Percentiles rank a stretch among this genome's conserved stretches.
phyloP scores from a whole-genome alignment of 345 rosid genomes.

The Populus deltoides region DNA sequence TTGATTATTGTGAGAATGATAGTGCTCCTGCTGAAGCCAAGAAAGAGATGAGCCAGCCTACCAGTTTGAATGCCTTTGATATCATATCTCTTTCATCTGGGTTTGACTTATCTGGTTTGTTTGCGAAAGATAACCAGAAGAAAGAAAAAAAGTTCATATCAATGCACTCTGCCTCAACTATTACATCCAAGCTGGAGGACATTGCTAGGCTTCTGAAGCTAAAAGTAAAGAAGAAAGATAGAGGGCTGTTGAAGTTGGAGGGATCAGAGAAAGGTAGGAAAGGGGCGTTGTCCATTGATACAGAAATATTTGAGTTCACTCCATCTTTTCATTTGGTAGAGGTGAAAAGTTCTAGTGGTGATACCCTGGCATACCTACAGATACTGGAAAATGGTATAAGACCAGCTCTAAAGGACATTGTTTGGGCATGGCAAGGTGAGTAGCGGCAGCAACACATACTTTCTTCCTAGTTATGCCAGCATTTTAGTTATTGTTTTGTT shows the following conservation, averaged over 20 bases:
- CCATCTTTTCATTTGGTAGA: slow-evolving; percentile 23
- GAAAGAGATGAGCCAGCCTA: slow-evolving; percentile 5
- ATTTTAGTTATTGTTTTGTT: neutral
- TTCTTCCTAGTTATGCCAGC: neutral
- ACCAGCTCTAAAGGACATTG: slow-evolving; percentile 24
- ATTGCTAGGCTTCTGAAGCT: slow-evolving; percentile 8
- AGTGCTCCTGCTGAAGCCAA: neutral
- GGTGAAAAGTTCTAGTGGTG: slow-evolving; percentile 15
- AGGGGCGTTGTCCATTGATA: slow-evolving; percentile 16
- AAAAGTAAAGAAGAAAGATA: slow-evolving; percentile 11
- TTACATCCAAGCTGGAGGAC: slow-evolving; percentile 16
- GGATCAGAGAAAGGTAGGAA: slow-evolving; percentile 1
- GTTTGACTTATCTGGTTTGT: slow-evolving; percentile 20
- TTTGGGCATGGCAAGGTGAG: slow-evolving; percentile 20
- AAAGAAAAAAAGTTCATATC: slow-evolving; percentile 19
- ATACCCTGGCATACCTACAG: slow-evolving; percentile 6
- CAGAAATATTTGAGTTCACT: slow-evolving; percentile 21
- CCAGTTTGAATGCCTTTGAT: slow-evolving; percentile 20
- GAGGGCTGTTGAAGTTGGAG: slow-evolving; percentile 13
- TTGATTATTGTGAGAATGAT: neutral
- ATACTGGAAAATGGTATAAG: slow-evolving; percentile 11
- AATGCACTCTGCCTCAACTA: slow-evolving; percentile 14
- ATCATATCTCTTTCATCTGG: slow-evolving; percentile 22
- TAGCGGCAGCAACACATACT: neutral
- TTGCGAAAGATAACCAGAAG: neutral